Base-by-base conservation (phyloP, 1,284 basidiomycete genomes). In the Ceratobasidium sp. region DNA sequence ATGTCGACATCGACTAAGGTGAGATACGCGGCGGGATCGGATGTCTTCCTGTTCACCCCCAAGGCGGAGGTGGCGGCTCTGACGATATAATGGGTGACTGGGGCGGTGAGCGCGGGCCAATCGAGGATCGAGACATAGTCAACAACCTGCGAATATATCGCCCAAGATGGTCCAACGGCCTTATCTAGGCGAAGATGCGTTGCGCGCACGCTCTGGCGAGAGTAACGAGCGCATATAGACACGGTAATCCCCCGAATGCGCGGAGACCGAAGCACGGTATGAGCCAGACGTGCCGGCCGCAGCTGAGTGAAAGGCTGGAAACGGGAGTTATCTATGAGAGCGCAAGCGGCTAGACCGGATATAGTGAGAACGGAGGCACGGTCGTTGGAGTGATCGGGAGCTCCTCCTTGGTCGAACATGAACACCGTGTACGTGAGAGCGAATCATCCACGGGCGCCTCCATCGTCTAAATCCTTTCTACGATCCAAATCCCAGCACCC, bases 21-120 rank as follows among this genome's bases (percentile, higher is more conserved):
- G 54, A 71, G 41, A 71, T 48, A 59, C 57, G 59, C 67, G 67
- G 59, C 29, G 48, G 54, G 33, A 71, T 71, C 54, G 67, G 64
- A 19, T 71, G 67, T 8, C 24, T n/a, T 27, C 56, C 56, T 6
- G 31, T 27, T 15, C 67, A 54, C 11, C 63, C 63, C 15, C 67
- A 54, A 24, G 67, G 67, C 29, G 53, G 67, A 9, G 67, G 56
- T 3, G 56, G 54, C 51, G 59, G 41, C 2, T 54, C 54, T 19
- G 57, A 31, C 15, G n/a, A 17, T 4, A 57, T 41, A 8, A 44
- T 44, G 27, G 54, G 54, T 17, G 67, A 44, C 33, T 51, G 65
- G 14, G 65, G 65, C 19, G 63, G 63, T 17, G 63, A 47, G 4
- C 27, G 41, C 31, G 63, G 27, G n/a, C n/a, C n/a, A 14, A 15